Conservation (phyloP, 2,329 filamentous ascomycete genomes). For the Fusarium subglutinans region DNA sequence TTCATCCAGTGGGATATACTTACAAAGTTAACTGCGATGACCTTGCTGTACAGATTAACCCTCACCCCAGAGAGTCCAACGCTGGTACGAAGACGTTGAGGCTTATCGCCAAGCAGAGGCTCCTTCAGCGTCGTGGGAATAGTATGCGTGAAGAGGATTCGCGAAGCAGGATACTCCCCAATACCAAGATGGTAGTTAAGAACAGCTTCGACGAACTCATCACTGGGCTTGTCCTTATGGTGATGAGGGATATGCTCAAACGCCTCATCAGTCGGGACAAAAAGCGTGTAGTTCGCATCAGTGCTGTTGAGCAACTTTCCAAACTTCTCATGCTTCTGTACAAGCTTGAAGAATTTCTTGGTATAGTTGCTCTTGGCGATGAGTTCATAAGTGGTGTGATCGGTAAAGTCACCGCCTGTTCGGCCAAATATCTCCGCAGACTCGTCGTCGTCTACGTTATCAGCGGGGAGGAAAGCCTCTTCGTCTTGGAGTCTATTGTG, state of each 20-base stretch:
- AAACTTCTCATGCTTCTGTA: conserved; percentile 77
- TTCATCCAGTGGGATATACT: conserved; percentile 24
- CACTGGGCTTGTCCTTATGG: conserved; percentile 67
- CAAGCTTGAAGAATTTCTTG: conserved; percentile 77
- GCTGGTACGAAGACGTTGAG: conserved; percentile 78
- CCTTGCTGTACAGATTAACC: conserved; percentile 80
- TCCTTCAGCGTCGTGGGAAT: conserved; percentile 74
- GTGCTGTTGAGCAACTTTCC: conserved; percentile 80
- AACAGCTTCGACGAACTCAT: conserved; percentile 74
- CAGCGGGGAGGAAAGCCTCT: background rate
- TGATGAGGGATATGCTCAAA: conserved; percentile 69
- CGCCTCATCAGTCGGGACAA: conserved; percentile 80
- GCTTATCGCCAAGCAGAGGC: conserved; percentile 66
- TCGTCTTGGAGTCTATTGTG: conserved; percentile 20
- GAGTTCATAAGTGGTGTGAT: conserved; percentile 81
- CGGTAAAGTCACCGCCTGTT: conserved; percentile 54
- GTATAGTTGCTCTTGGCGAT: conserved; percentile 81
- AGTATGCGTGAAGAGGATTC: conserved; percentile 76
- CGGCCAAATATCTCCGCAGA: background rate
- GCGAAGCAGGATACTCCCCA: conserved; percentile 71
- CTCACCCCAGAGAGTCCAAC: conserved; percentile 69
- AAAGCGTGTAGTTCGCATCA: conserved; percentile 78
- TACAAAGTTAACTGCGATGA: conserved; percentile 77
- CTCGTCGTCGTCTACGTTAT: background rate
- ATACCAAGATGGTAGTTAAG: conserved; percentile 79